Evolutionary conservation across 352 stramenopile species (phyloP).

Genomic region (Thalassiosira exigua): DNA sequence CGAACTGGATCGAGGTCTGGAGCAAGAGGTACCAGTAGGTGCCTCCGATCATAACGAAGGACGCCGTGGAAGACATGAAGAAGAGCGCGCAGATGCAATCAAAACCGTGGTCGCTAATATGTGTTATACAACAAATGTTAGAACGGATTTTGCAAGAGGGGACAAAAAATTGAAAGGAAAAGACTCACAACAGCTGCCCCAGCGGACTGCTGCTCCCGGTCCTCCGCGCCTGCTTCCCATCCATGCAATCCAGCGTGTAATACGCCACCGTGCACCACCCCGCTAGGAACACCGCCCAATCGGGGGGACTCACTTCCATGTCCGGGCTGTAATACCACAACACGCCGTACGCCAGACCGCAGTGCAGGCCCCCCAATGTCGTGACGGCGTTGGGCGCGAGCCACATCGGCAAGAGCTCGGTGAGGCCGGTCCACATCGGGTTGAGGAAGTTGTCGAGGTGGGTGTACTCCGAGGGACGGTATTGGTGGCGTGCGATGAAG

Average conservation of each 20-base stretch:
- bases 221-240: constrained; percentile 97
- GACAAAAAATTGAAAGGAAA: too few relatives aligned
- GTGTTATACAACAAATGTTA: constrained; percentile 89
- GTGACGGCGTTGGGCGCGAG: constrained; percentile 88
- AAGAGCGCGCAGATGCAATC: constrained; percentile 50
- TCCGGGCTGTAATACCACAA: constrained; percentile 63
- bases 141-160: constrained; percentile 90
- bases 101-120: constrained; percentile 77
- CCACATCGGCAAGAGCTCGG: constrained; percentile 72
- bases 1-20: constrained; percentile 82
- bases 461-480: too few relatives aligned
- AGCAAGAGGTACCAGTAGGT: constrained; percentile 74
- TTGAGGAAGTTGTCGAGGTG: constrained; percentile 77
- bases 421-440: constrained; percentile 82
- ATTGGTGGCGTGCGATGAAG: too few relatives aligned
- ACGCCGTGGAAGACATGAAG: constrained; percentile 43
- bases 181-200: constrained; percentile 98
- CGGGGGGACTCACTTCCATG: constrained; percentile 51
- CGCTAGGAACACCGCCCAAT: constrained; percentile 81
- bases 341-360: constrained; percentile 68
- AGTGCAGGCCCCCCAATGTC: constrained; percentile 76
- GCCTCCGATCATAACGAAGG: constrained; percentile 80
- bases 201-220: constrained; percentile 93
- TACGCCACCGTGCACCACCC: constrained; percentile 88
- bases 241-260: constrained; percentile 98